These are phyloP conservation scores for Aspergillus unguis DNA, from an alignment of 2,329 filamentous ascomycete species.

Conservation along the genomic window DNA sequence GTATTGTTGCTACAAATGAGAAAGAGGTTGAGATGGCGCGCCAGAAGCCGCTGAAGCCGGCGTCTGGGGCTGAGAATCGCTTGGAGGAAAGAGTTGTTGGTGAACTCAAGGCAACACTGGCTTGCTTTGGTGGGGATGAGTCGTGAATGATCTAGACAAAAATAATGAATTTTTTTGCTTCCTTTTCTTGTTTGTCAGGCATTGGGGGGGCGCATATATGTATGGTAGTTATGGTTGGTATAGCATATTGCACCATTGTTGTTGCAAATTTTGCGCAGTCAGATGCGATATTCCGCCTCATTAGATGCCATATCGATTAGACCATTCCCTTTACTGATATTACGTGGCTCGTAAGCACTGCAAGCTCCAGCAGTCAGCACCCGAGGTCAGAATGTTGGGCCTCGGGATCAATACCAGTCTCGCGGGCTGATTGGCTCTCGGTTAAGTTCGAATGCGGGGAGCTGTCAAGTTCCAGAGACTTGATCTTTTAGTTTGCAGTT, in stretches of 20 bases:
- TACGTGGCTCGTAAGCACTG: no score
- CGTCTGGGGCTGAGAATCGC: conserved; percentile 55
- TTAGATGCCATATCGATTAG: no score
- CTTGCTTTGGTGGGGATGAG: conserved; percentile 41
- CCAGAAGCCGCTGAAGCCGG: conserved; percentile 40
- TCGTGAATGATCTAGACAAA: conserved; percentile 22
- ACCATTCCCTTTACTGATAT: no score
- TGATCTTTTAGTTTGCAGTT: not conserved
- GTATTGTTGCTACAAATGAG: conserved; percentile 69
- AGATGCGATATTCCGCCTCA: not conserved
- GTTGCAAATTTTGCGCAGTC: conserved; percentile 2
- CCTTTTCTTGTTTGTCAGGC: not conserved
- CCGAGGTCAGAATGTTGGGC: conserved; percentile 1
- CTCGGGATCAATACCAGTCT: conserved; percentile 4
- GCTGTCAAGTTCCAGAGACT: not conserved
- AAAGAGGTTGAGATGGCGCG: conserved; percentile 64
- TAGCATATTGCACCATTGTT: not conserved
- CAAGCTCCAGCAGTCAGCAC: not conserved
- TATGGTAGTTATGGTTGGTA: not conserved
- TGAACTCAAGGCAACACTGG: conserved; percentile 59
- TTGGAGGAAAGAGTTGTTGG: conserved; percentile 73
- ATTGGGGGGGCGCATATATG: conserved; percentile 5
- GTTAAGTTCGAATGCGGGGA: conserved; percentile 6
- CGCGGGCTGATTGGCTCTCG: conserved; percentile 1
- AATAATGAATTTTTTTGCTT: not conserved